Conservation (phyloP, 345 rosid genomes). For the Durio zibethinus region DNA sequence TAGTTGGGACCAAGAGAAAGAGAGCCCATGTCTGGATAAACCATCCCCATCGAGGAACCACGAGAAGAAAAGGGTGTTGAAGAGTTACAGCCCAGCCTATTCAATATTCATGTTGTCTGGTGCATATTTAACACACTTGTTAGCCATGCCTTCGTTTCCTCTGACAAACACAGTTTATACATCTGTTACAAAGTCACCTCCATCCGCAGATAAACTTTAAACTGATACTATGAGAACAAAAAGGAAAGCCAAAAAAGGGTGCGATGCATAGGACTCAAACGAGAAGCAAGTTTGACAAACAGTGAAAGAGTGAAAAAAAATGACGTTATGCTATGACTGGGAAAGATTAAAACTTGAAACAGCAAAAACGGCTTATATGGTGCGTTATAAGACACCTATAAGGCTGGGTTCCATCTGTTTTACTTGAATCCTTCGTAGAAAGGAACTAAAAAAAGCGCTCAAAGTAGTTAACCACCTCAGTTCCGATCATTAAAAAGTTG, state of each 20-base stretch:
- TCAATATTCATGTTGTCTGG: slow-evolving; percentile 19
- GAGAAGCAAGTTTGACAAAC: slow-evolving; percentile 1
- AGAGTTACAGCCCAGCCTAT: neutral
- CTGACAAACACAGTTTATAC: slow-evolving; percentile 50
- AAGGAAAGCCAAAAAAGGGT: neutral
- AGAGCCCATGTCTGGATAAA: slow-evolving; percentile 45
- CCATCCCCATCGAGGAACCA: slow-evolving; percentile 26
- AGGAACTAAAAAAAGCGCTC: neutral
- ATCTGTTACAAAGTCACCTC: slow-evolving; percentile 44
- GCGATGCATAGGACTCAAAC: neutral
- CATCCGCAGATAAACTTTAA: neutral
- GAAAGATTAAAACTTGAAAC: slow-evolving; percentile 4
- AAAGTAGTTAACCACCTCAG: neutral
- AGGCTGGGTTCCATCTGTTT: neutral
- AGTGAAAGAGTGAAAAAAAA: neutral
- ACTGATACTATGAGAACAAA: neutral
- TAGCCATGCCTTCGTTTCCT: slow-evolving; percentile 30
- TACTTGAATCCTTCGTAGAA: neutral
- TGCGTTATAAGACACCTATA: slow-evolving; percentile 22
- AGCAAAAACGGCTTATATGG: slow-evolving; percentile 19
- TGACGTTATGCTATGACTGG: neutral
- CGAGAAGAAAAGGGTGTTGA: neutral
- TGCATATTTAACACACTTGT: slow-evolving; percentile 27
- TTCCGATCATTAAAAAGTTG: neutral
- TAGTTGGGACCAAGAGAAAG: slow-evolving; percentile 37